These are phyloP conservation scores for Vaccinium macrocarpon DNA, from an alignment of 148 eudicot species.

Conservation along the genomic window DNA sequence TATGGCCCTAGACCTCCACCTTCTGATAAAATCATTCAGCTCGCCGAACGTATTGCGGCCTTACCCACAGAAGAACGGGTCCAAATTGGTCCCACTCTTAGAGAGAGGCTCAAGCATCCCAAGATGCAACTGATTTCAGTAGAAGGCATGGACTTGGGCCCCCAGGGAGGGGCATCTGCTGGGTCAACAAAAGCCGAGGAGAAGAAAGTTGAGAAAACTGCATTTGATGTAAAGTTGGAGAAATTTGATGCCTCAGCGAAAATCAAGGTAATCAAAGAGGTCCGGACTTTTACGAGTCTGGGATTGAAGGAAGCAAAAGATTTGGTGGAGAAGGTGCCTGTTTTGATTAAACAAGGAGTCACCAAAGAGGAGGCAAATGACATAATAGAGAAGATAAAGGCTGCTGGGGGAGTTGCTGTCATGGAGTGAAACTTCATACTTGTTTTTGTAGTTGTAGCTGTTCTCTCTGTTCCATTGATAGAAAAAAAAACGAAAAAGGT, in stretches of 20 bases:
- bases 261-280: constrained; percentile 22
- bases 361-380: constrained; percentile 79
- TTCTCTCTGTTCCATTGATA: background rate
- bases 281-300: constrained; percentile 14
- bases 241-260: constrained; percentile 20
- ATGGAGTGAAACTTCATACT: constrained; percentile 50
- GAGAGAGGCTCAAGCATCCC: constrained; percentile 2
- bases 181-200: constrained; percentile 42
- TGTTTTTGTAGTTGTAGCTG: background rate
- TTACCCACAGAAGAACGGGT: constrained; percentile 1
- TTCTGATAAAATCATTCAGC: constrained; percentile 11
- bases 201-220: constrained; percentile 66
- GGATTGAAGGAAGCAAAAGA: constrained; percentile 68
- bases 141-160: constrained; percentile 4
- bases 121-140: constrained; percentile 4
- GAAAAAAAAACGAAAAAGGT: background rate
- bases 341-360: constrained; percentile 69
- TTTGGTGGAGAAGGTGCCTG: constrained; percentile 75
- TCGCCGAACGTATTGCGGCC: constrained; percentile 5
- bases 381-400: constrained; percentile 78
- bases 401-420: constrained; percentile 75
- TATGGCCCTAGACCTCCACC: constrained; percentile 13
- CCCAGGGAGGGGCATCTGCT: background rate
- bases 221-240: constrained; percentile 66
- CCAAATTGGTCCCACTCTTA: constrained; percentile 10